Evolutionary conservation across 179 eudicot species (phyloP).

Genomic region (Silene coronaria): DNA sequence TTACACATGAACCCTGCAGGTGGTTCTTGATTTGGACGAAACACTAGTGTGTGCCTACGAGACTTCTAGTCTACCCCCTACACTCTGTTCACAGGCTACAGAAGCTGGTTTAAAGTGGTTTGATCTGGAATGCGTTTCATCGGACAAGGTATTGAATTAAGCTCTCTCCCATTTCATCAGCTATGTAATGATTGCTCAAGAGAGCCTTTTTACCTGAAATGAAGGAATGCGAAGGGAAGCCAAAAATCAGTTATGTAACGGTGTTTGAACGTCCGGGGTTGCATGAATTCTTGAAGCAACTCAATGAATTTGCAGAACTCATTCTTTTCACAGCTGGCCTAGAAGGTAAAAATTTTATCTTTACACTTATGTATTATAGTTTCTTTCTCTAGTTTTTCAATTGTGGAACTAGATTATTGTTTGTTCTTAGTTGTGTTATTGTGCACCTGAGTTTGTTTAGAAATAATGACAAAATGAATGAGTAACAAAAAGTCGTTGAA

Average conservation of each 20-base stretch:
- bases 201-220: constrained; percentile 17
- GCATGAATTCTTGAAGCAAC: constrained; percentile 65
- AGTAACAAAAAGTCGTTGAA: background rate
- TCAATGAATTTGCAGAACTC: constrained; percentile 85
- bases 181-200: constrained; percentile 9
- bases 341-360: constrained; percentile 53
- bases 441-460: background rate
- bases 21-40: constrained; percentile 96
- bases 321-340: constrained; percentile 91
- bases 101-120: constrained; percentile 90
- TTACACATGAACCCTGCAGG: constrained; percentile 40
- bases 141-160: constrained; percentile 63
- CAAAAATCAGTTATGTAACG: constrained; percentile 82
- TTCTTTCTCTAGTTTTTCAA: background rate
- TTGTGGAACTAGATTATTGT: background rate
- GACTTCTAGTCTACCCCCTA: constrained; percentile 75
- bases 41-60: constrained; percentile 93
- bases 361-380: constrained; percentile 12
- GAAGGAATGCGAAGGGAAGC: constrained; percentile 86
- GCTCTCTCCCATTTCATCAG: constrained; percentile 6
- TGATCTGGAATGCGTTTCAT: constrained; percentile 86
- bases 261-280: constrained; percentile 97
- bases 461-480: background rate
- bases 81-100: constrained; percentile 67
- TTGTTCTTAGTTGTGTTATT: background rate